Conservation (phyloP, 192 early-diverging fungal genomes). For the Backusella liffmaniae region DNA sequence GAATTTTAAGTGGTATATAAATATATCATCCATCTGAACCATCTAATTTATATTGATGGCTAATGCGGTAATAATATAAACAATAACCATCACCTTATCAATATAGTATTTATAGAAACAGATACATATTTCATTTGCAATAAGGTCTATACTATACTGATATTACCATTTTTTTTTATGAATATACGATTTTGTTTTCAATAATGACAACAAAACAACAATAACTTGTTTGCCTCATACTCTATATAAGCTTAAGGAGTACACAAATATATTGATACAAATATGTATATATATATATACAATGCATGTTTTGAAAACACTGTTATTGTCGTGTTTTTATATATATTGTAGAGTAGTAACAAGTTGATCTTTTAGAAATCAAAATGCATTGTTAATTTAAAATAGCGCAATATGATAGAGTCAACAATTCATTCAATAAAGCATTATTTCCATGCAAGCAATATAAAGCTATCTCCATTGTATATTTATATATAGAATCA, state of each 20-base stretch:
- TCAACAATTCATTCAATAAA: not conserved
- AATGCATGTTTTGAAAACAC: not conserved
- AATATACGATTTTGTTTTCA: not conserved
- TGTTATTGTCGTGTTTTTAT: not conserved
- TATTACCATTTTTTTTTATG: not conserved
- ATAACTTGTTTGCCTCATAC: not conserved
- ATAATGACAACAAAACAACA: not conserved
- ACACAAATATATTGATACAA: not conserved
- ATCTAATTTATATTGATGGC: not conserved
- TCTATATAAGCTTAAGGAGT: not conserved
- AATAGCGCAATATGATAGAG: slow-evolving; percentile 2
- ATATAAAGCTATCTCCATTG: not conserved
- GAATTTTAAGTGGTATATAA: not conserved
- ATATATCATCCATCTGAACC: not conserved
- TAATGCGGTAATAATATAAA: not conserved
- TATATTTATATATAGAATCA: not conserved
- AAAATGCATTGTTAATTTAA: not conserved
- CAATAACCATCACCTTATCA: not conserved
- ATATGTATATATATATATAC: not conserved
- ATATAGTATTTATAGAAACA: not conserved
- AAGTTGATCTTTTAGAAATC: not conserved
- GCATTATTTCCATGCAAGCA: not conserved
- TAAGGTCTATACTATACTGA: not conserved
- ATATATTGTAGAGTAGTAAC: not conserved
- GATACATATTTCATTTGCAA: not conserved